Evolutionary conservation across 495 filamentous ascomycete genomes (phyloP).

Genomic region (Symbiotaphrina buchneri): DNA sequence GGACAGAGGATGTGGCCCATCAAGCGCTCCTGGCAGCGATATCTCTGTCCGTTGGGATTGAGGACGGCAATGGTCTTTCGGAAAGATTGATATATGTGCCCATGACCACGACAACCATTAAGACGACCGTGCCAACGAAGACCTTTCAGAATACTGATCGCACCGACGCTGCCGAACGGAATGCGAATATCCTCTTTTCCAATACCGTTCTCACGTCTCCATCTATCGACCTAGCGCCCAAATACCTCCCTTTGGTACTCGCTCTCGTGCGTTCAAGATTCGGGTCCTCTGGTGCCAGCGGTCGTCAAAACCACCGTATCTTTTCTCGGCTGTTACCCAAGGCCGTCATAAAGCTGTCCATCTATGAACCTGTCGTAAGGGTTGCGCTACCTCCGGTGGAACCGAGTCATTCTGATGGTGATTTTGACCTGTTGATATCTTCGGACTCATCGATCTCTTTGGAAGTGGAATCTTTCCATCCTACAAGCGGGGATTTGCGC

Average conservation of each 20-base stretch:
- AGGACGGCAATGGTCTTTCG: conserved; percentile 63
- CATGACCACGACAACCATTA: conserved; percentile 92
- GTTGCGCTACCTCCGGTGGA: conserved; percentile 63
- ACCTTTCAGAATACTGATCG: conserved; percentile 62
- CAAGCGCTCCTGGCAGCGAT: conserved; percentile 85
- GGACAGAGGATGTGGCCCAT: conserved; percentile 76
- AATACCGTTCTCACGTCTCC: conserved; percentile 93
- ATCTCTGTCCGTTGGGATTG: conserved; percentile 75
- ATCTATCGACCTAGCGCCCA: conserved; percentile 84
- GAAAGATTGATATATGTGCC: conserved; percentile 84
- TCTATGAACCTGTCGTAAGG: conserved; percentile 86
- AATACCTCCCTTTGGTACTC: conserved; percentile 67
- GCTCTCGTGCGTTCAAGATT: conserved; percentile 16
- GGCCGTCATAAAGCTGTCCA: conserved; percentile 79
- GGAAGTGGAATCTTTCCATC: conserved; percentile 88
- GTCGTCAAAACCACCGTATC: conserved; percentile 32
- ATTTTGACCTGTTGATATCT: conserved; percentile 86
- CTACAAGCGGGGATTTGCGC: conserved; percentile 57
- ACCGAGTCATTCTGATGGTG: conserved; percentile 29
- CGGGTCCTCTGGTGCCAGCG: not conserved
- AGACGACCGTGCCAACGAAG: conserved; percentile 87
- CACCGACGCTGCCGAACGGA: conserved; percentile 60
- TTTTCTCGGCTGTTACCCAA: conserved; percentile 89
- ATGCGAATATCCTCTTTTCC: conserved; percentile 88
- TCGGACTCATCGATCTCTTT: conserved; percentile 80